These are phyloP conservation scores for Passiflora organensis DNA, from an alignment of 345 rosid genomes.

Conservation along the genomic window DNA sequence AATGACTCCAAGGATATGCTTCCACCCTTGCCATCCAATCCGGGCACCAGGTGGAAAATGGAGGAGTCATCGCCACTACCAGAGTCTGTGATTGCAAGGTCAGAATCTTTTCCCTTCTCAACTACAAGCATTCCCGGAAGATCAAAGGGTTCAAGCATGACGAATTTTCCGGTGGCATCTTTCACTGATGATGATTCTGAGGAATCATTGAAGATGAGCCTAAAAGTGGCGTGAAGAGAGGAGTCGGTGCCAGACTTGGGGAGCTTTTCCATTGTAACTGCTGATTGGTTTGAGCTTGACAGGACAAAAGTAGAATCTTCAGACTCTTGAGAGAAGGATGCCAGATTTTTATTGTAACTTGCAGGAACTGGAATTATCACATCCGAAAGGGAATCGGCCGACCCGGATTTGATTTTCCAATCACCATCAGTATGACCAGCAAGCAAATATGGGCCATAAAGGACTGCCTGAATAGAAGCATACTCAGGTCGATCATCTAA, in stretches of 20 bases:
- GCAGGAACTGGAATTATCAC: conserved; percentile 61
- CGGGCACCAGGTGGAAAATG: conserved; percentile 49
- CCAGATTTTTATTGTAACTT: conserved; percentile 42
- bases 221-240: conserved; percentile 61
- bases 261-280: conserved; percentile 51
- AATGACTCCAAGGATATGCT: conserved; percentile 55
- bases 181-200: conserved; percentile 11
- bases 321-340: conserved; percentile 55
- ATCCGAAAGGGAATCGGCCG: conserved; percentile 32
- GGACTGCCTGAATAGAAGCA: conserved; percentile 71
- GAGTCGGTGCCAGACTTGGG: conserved; percentile 55
- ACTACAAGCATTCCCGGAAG: conserved; percentile 68
- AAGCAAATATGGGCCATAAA: conserved; percentile 83
- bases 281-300: conserved; percentile 50
- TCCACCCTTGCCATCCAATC: conserved; percentile 52
- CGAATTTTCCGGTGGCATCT: conserved; percentile 44
- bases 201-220: conserved; percentile 39
- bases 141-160: conserved; percentile 71
- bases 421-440: conserved; percentile 62
- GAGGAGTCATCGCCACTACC: conserved; percentile 25
- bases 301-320: conserved; percentile 44
- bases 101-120: conserved; percentile 29
- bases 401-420: conserved; percentile 55
- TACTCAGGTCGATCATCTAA: conserved; percentile 73
- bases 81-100: conserved; percentile 35